These are phyloP conservation scores for Trichaptum fuscoviolaceum DNA, from an alignment of 768 basidiomycete species.

Conservation along the genomic window DNA sequence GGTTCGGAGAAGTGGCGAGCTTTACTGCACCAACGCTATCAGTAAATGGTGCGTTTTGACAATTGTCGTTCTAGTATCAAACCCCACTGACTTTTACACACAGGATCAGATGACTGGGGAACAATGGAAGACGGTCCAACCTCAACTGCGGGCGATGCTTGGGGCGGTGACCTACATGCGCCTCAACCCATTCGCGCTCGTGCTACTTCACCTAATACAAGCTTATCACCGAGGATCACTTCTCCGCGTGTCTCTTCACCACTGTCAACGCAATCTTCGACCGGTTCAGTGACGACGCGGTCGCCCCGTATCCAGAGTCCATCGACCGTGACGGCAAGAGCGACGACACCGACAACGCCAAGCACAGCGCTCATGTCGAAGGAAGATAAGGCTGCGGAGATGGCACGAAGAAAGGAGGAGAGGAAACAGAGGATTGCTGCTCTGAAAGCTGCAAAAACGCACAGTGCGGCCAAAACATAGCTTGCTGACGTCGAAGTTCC, in stretches of 20 bases:
- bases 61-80: not conserved
- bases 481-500: not conserved
- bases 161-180: constrained; percentile 10
- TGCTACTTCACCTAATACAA: constrained; percentile 4
- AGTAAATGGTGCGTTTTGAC: not conserved
- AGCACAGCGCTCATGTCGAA: constrained; percentile 57
- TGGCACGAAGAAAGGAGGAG: constrained; percentile 89
- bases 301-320: not conserved
- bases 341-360: constrained; percentile 19
- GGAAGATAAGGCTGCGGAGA: constrained; percentile 92
- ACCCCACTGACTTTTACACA: not conserved
- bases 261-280: not conserved
- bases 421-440: constrained; percentile 49
- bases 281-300: not conserved
- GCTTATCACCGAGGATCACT: not conserved
- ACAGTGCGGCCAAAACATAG: not conserved
- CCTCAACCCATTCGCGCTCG: constrained; percentile 10
- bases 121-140: not conserved
- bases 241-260: not conserved
- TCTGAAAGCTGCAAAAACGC: not conserved
- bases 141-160: constrained; percentile 10
- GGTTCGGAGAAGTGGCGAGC: constrained; percentile 17
- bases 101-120: not conserved
- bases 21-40: constrained; percentile 1
- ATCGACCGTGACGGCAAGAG: constrained; percentile 9